Evolutionary conservation across 306 rosid species (phyloP).

Genomic region (Prinsepia uniflora): DNA sequence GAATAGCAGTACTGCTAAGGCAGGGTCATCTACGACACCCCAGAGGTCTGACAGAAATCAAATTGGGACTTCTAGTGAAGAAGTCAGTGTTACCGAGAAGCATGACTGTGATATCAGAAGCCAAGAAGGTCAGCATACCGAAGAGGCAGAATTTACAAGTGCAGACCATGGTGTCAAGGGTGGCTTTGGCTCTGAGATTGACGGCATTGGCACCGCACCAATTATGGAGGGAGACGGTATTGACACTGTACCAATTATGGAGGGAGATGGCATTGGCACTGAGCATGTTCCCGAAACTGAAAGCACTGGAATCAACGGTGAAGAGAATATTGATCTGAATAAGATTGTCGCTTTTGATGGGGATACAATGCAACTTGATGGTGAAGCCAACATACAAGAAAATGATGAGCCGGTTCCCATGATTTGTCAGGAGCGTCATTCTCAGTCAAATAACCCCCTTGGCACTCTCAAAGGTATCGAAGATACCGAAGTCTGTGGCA

Average conservation of each 20-base stretch:
- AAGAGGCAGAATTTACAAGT: conserved; percentile 77
- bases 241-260: conserved; percentile 54
- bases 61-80: conserved; percentile 58
- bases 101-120: conserved; percentile 75
- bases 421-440: conserved; percentile 40
- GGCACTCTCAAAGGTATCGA: conserved; percentile 46
- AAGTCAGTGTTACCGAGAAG: conserved; percentile 70
- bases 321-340: conserved; percentile 49
- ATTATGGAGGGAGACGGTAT: conserved; percentile 52
- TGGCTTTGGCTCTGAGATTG: conserved; percentile 73
- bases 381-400: conserved; percentile 54
- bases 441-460: conserved; percentile 41
- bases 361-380: conserved; percentile 75
- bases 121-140: conserved; percentile 64
- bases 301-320: conserved; percentile 54
- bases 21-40: conserved; percentile 51
- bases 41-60: conserved; percentile 42
- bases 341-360: conserved; percentile 39
- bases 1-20: conserved; percentile 39
- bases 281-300: conserved; percentile 73
- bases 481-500: conserved; percentile 59
- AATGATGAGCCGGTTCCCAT: conserved; percentile 48
- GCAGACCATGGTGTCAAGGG: conserved; percentile 52
- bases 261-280: conserved; percentile 60
- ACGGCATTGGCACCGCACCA: conserved; percentile 49